Percentiles rank a stretch among this genome's conserved stretches.
Evolutionary conservation across 1,284 basidiomycete species (phyloP).

Genomic region (Apiotrichum sp.): DNA sequence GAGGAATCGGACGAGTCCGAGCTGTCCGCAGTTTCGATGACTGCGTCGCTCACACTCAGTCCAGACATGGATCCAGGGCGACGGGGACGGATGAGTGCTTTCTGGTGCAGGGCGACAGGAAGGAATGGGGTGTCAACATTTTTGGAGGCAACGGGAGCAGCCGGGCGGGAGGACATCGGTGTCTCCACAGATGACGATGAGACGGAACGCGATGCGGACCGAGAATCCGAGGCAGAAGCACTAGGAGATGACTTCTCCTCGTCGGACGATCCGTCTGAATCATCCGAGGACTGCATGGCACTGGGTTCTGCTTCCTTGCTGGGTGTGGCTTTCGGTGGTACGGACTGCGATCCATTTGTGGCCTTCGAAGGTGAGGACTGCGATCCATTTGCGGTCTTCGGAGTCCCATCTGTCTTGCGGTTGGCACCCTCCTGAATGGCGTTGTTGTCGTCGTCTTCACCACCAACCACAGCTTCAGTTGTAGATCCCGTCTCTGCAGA

Average conservation of each 20-base stretch:
- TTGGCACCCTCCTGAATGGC: not conserved
- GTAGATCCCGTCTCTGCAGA: too few relatives aligned
- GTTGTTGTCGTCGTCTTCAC: too few relatives aligned
- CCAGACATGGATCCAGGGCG: slow-evolving; percentile 34
- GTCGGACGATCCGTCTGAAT: too few relatives aligned
- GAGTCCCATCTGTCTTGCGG: not conserved
- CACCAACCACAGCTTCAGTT: too few relatives aligned
- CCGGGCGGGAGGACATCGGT: not conserved
- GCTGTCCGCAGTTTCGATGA: slow-evolving; percentile 37
- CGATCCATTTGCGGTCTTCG: not conserved
- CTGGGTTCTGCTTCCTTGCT: too few relatives aligned
- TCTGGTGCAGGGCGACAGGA: slow-evolving; percentile 24
- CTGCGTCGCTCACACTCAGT: slow-evolving; percentile 38
- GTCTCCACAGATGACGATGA: not conserved
- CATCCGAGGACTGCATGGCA: too few relatives aligned
- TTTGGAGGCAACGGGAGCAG: not conserved
- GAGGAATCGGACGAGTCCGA: slow-evolving; percentile 11
- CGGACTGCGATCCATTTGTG: too few relatives aligned
- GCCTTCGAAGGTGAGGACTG: too few relatives aligned
- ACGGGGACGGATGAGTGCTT: slow-evolving; percentile 22
- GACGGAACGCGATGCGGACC: too few relatives aligned
- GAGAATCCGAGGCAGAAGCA: too few relatives aligned
- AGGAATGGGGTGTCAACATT: slow-evolving; percentile 9
- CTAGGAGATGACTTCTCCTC: too few relatives aligned
- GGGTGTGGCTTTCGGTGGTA: too few relatives aligned